Evolutionary conservation across 2,329 filamentous ascomycete genomes (phyloP), one percentile per base, ranked within the genome.

Genomic region (Ophiocordyceps camponoti-saundersi): DNA sequence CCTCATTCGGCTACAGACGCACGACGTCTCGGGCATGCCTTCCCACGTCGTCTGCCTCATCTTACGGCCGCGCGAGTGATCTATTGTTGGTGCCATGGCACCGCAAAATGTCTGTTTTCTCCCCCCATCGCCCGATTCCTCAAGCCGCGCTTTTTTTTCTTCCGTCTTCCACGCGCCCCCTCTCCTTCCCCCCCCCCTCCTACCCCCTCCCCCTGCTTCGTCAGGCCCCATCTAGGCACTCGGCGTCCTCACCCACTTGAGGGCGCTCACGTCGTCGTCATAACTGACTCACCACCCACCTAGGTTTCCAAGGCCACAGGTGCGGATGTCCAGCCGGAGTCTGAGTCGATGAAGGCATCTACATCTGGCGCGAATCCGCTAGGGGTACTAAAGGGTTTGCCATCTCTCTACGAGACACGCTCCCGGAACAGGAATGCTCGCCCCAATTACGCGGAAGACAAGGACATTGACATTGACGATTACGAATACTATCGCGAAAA

Each of bases 391-490:
- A 60, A 52, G 65, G 66, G 52, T 60, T 67, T 54, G 72, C 74
- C 53, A 68, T 60, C 48, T 69, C 82, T 45, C 44, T 95, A 98
- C 65, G 90, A 90, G 58, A 98, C 92, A 61, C 83, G 89, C 57
- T 95, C 89, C 56, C 84, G 92, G 62, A 94, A 94, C 65, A 82
- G 89, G 58, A 79, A 75, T 54, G 75, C 83, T 55, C 84, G 92
- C 55, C 80, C 83, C 53, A 98, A 98, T 65, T 98, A 98, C 65
- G 90, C 92, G 45, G 92, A 98, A 67, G 85, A 90, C 65, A 85
- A 77, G 65, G 90, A 95, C 63, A 72, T 89, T 55, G 90, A 96
- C 57, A 79, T 85, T 64, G 92, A 96, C 49, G 65, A 73, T 61
- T 86, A 88, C 61, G 90, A 95, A 57, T 75, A 73, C 61, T 67